Conservation (phyloP, 352 stramenopile genomes). For the Globisporangium iwayamae region DNA sequence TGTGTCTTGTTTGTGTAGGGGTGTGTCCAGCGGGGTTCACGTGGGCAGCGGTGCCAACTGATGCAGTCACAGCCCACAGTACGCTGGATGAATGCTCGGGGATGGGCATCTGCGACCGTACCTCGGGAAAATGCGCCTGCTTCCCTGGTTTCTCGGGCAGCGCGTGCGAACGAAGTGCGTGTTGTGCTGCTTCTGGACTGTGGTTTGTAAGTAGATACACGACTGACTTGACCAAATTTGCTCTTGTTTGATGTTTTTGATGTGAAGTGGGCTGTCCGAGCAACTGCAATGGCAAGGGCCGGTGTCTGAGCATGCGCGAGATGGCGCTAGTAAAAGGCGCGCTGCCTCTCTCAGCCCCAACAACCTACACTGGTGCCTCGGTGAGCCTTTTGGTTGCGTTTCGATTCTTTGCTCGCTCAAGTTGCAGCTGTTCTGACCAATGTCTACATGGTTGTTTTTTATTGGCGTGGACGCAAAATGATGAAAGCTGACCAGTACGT, state of each 20-base stretch:
- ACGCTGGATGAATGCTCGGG: conserved; percentile 80
- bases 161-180: conserved; percentile 76
- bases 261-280: conserved; percentile 51
- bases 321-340: conserved; percentile 62
- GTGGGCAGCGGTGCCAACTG: conserved; percentile 50
- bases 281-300: conserved; percentile 70
- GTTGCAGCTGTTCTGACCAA: too few species aligned
- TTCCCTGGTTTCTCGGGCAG: conserved; percentile 75
- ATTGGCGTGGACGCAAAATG: not conserved
- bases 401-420: not conserved
- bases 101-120: conserved; percentile 82
- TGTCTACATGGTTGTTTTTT: too few species aligned
- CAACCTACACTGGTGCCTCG: conserved; percentile 51
- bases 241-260: not conserved
- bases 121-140: conserved; percentile 69
- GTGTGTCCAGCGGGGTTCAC: conserved; percentile 49
- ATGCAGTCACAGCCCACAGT: conserved; percentile 34
- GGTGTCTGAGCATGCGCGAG: conserved; percentile 80
- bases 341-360: conserved; percentile 58
- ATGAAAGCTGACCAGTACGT: conserved; percentile 57
- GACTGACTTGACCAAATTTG: not conserved
- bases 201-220: not conserved
- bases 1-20: conserved; percentile 19
- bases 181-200: not conserved
- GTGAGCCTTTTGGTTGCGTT: conserved; percentile 1